phyloP scores from a whole-genome alignment of 1,139 yeast genomes.

The Sugiyamaella castrensis region DNA sequence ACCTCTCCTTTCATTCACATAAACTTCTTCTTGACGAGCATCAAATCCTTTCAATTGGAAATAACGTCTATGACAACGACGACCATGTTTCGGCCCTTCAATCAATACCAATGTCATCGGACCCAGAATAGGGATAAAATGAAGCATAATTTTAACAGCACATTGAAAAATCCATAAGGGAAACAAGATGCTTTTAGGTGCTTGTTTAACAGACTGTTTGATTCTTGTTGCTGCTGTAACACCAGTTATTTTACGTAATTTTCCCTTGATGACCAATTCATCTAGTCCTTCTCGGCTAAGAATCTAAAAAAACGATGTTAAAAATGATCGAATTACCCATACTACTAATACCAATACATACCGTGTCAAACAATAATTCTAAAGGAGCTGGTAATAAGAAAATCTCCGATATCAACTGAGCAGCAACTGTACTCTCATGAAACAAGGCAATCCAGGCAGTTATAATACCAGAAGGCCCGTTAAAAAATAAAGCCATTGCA shows the following conservation, averaged over 20 bases:
- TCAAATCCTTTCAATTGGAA: slow-evolving; percentile 57
- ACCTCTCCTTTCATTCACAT: slow-evolving; percentile 33
- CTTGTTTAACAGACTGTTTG: slow-evolving; percentile 27
- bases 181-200: slow-evolving; percentile 34
- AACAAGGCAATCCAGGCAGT: slow-evolving; percentile 54
- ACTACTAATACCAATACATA: slow-evolving; percentile 16
- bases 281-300: slow-evolving; percentile 50
- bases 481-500: slow-evolving; percentile 45
- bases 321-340: not conserved
- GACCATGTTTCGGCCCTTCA: slow-evolving; percentile 59
- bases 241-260: slow-evolving; percentile 42
- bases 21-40: slow-evolving; percentile 39
- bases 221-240: slow-evolving; percentile 21
- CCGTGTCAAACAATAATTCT: slow-evolving; percentile 53
- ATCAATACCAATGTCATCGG: slow-evolving; percentile 53
- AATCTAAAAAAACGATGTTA: slow-evolving; percentile 29
- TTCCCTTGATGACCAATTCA: slow-evolving; percentile 48
- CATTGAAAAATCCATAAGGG: slow-evolving; percentile 40
- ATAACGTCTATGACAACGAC: slow-evolving; percentile 55
- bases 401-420: slow-evolving; percentile 49
- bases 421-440: slow-evolving; percentile 51
- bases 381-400: slow-evolving; percentile 59
- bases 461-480: slow-evolving; percentile 54
- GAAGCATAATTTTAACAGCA: slow-evolving; percentile 40
- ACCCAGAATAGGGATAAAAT: slow-evolving; percentile 60